Percentiles rank a stretch among this genome's conserved stretches.
These are phyloP conservation scores for Phlyctochytrium arcticum DNA, from an alignment of 192 early-diverging fungal genomes.

Conservation along the genomic window DNA sequence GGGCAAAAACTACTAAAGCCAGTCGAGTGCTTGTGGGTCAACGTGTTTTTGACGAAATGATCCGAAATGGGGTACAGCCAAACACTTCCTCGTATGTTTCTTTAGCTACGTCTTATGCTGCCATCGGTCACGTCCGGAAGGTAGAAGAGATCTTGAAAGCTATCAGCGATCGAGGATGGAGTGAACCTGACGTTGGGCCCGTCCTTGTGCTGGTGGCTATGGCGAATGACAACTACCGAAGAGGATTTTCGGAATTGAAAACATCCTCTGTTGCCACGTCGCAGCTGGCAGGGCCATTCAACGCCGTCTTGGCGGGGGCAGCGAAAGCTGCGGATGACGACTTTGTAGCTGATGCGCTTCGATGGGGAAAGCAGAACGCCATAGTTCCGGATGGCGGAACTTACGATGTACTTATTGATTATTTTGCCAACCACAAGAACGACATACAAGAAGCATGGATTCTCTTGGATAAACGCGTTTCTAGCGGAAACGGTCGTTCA, in stretches of 20 bases:
- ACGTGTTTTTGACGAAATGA: background rate
- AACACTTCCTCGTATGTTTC: background rate
- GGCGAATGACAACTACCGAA: background rate
- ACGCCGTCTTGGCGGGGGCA: background rate
- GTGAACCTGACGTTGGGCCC: background rate
- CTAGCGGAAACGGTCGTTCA: background rate
- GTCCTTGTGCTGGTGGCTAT: background rate
- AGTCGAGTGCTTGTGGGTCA: background rate
- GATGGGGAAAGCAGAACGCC: background rate
- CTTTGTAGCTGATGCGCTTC: background rate
- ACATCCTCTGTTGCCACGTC: background rate
- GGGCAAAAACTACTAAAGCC: background rate
- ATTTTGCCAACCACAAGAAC: background rate
- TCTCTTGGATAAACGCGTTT: background rate
- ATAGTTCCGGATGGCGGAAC: conserved; percentile 15
- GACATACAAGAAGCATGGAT: conserved; percentile 6
- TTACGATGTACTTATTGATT: conserved; percentile 10
- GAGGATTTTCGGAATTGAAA: background rate
- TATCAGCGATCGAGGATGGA: background rate
- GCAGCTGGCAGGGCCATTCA: background rate
- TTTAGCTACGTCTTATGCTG: conserved; percentile 12
- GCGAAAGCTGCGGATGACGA: background rate
- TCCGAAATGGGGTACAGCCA: conserved; percentile 6
- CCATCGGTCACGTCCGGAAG: background rate
- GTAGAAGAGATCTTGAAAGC: background rate